phyloP scores from a whole-genome alignment of 306 rosid genomes.

The Inga oerstediana region DNA sequence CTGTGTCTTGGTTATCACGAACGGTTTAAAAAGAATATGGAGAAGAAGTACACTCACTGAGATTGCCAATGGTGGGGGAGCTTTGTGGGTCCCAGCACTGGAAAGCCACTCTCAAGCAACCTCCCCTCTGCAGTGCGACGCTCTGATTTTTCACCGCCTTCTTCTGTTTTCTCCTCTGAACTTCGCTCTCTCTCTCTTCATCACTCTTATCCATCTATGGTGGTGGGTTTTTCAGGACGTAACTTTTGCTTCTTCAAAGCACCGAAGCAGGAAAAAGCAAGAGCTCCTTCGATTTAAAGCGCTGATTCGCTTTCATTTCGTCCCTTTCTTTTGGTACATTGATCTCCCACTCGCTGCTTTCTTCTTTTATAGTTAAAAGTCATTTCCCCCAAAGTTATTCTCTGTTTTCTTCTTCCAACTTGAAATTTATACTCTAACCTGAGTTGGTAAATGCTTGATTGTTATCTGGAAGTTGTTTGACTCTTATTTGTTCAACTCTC shows the following conservation, averaged over 20 bases:
- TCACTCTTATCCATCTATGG: constrained; percentile 35
- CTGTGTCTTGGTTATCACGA: constrained; percentile 31
- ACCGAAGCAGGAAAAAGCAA: constrained; percentile 46
- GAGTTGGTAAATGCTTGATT: constrained; percentile 36
- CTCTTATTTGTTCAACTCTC: constrained; percentile 51
- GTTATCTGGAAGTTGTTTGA: constrained; percentile 53
- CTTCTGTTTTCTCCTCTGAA: constrained; percentile 27
- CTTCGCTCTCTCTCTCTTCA: neutral
- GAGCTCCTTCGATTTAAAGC: constrained; percentile 52
- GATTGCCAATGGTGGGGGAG: constrained; percentile 30
- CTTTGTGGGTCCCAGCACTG: constrained; percentile 23
- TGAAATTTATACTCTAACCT: constrained; percentile 30
- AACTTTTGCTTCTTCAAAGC: constrained; percentile 50
- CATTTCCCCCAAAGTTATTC: constrained; percentile 13
- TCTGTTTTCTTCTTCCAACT: constrained; percentile 1
- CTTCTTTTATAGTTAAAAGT: constrained; percentile 26
- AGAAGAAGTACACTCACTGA: neutral
- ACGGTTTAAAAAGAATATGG: constrained; percentile 3
- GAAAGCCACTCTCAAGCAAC: neutral
- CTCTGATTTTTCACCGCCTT: constrained; percentile 37
- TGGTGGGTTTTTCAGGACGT: constrained; percentile 44
- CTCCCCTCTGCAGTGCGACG: neutral
- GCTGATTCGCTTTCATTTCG: constrained; percentile 62
- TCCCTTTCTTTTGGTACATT: constrained; percentile 59
- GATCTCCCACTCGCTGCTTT: constrained; percentile 31